Evolutionary conservation across 2,329 filamentous ascomycete genomes (phyloP).

Genomic region (Amauroascus verrucosus): DNA sequence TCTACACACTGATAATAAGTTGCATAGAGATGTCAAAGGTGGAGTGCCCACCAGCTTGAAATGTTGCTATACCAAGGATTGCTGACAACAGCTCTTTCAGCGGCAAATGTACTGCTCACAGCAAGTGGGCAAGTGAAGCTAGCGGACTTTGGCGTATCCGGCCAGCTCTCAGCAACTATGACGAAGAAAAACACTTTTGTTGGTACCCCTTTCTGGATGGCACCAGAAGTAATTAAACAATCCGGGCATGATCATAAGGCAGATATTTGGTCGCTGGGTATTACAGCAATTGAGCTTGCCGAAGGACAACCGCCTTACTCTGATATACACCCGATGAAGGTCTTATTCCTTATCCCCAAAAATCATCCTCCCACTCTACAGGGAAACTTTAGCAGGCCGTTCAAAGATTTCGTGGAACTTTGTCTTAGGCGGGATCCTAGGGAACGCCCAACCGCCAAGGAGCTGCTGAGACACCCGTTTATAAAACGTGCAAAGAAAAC

Average conservation of each 20-base stretch:
- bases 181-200: slow-evolving; percentile 99
- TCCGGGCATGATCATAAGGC: slow-evolving; percentile 97
- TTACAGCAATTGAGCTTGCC: slow-evolving; percentile 84
- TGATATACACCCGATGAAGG: slow-evolving; percentile 97
- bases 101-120: slow-evolving; percentile 82
- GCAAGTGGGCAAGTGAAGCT: slow-evolving; percentile 92
- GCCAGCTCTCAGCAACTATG: slow-evolving; percentile 94
- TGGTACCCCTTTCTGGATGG: slow-evolving; percentile 99
- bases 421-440: slow-evolving; percentile 83
- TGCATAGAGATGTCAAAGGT: slow-evolving; percentile 96
- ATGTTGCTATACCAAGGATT: neutral
- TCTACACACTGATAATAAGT: slow-evolving; percentile 86
- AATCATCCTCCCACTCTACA: slow-evolving; percentile 75
- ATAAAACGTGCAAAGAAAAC: slow-evolving; percentile 87
- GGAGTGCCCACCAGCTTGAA: slow-evolving; percentile 13
- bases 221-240: slow-evolving; percentile 96
- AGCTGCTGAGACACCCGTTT: slow-evolving; percentile 81
- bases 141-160: slow-evolving; percentile 93
- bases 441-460: slow-evolving; percentile 75
- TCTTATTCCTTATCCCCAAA: slow-evolving; percentile 91
- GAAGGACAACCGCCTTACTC: slow-evolving; percentile 89
- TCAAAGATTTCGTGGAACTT: slow-evolving; percentile 73
- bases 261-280: slow-evolving; percentile 94
- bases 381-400: slow-evolving; percentile 69
- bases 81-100: slow-evolving; percentile 36